A percentile compares a stretch with the other conserved stretches of the same genome.
Evolutionary conservation across 2,329 filamentous ascomycete genomes (phyloP).

Genomic region (Colletotrichum magnum): DNA sequence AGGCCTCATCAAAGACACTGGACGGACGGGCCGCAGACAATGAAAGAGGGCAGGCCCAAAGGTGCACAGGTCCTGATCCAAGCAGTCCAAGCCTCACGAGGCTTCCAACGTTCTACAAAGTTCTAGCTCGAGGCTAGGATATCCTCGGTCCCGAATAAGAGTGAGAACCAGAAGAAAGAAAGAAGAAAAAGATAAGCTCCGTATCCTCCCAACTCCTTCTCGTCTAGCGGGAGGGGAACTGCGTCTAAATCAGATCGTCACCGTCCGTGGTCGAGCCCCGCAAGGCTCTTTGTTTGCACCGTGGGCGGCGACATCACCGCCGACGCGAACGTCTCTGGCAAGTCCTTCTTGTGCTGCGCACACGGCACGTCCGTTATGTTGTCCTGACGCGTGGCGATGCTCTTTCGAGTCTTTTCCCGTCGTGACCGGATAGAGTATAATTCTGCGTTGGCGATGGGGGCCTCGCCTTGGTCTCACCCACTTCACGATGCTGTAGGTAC

Average conservation of each 20-base stretch:
- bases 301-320: background rate
- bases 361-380: background rate
- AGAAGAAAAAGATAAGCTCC: background rate
- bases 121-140: constrained; percentile 22
- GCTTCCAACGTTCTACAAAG: constrained; percentile 6
- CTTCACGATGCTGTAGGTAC: too few species aligned
- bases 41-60: too few species aligned
- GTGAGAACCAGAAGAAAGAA: too few species aligned
- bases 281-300: constrained; percentile 17
- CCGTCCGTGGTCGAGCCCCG: constrained; percentile 11
- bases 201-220: background rate
- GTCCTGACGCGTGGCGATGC: background rate
- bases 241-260: constrained; percentile 1
- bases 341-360: background rate
- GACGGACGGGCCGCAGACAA: too few species aligned
- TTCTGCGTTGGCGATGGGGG: background rate
- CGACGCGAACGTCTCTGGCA: constrained; percentile 6
- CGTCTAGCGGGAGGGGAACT: constrained; percentile 7
- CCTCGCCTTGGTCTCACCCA: too few species aligned
- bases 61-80: too few species aligned
- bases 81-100: constrained; percentile 1
- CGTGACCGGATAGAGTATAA: constrained; percentile 3
- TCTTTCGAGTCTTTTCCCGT: background rate
- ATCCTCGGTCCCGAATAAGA: background rate
- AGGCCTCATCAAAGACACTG: too few species aligned